phyloP scores from a whole-genome alignment of 129 eudicot genomes.

The Arctium lappa region DNA sequence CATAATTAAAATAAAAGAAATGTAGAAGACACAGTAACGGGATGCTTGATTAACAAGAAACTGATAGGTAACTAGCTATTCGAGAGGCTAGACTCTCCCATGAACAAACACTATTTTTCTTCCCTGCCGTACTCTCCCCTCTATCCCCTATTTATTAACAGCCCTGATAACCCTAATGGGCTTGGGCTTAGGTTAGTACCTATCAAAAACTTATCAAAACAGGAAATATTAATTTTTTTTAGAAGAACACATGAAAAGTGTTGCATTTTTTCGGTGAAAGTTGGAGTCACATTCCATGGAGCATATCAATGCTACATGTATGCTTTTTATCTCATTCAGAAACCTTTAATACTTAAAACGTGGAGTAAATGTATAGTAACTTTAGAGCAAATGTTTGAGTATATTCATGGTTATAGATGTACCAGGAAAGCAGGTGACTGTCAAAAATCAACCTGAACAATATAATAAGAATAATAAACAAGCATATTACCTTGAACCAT shows the following conservation, averaged over 20 bases:
- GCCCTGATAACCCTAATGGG: too few species aligned
- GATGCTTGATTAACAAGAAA: too few species aligned
- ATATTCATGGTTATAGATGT: background rate
- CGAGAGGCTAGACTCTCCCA: too few species aligned
- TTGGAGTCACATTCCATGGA: background rate
- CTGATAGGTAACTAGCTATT: too few species aligned
- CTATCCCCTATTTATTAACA: too few species aligned
- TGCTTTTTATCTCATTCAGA: background rate
- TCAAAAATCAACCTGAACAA: background rate
- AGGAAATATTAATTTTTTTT: background rate
- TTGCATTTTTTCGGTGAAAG: background rate
- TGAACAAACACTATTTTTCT: too few species aligned
- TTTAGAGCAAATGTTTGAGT: too few species aligned
- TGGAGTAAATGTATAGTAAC: background rate
- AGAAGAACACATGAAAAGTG: background rate
- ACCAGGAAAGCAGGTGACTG: background rate
- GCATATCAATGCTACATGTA: background rate
- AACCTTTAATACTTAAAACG: background rate
- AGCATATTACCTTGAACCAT: conserved; percentile 70
- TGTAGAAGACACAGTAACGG: too few species aligned
- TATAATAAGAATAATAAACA: background rate
- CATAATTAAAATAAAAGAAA: too few species aligned
- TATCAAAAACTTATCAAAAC: background rate
- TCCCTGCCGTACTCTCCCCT: too few species aligned
- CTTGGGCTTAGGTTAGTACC: too few species aligned